Evolutionary conservation across 2,329 filamentous ascomycete genomes (phyloP), one percentile per base, ranked within the genome.

Genomic region (Cladosporium sp.): DNA sequence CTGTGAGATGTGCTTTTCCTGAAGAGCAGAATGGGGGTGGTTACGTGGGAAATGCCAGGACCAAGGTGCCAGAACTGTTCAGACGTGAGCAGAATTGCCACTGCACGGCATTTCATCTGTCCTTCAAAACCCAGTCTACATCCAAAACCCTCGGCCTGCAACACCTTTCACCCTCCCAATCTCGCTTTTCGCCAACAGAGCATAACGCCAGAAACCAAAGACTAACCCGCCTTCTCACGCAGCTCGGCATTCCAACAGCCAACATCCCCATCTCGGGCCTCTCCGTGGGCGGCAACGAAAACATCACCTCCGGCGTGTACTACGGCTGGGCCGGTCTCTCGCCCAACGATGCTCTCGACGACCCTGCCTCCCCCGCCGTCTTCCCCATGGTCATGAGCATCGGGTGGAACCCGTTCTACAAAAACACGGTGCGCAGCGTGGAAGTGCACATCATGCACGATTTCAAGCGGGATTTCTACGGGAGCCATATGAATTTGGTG

Each of bases 381-480:
- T 89, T 85, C 69, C 89, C 89, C 1, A 93, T 95, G 80, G 90
- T 95, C 58, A 88, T 96, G 85, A 89, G 84, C 54, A 92, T 96
- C 58, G 93, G 93, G 39, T 97, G 91, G 80, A 99, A 97, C 71
- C 93, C 93, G 0, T 97, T 91, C 73, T 99, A 96, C 79, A 90
- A 91, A 68, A 97, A 99, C 77, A 84, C 80, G 4, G 83, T 88
- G 41, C 84, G 89, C 55, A 89, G 82, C 56, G 90, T 93, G 65
- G 78, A 69, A 53, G 66, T 69, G 45, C 67, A 69, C 50, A 80
- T 99, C 49, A 80, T 99, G 69, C 84, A 89, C 64, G 69, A 76
- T 38, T 95, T 96, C 67, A 68, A 72, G 2, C 73, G 77, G 34
- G 90, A 97, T 66, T 99, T 99, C 68, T 97, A 97, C 72, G 88